Conservation (phyloP, 257 asterid genomes). For the Lycium barbarum region DNA sequence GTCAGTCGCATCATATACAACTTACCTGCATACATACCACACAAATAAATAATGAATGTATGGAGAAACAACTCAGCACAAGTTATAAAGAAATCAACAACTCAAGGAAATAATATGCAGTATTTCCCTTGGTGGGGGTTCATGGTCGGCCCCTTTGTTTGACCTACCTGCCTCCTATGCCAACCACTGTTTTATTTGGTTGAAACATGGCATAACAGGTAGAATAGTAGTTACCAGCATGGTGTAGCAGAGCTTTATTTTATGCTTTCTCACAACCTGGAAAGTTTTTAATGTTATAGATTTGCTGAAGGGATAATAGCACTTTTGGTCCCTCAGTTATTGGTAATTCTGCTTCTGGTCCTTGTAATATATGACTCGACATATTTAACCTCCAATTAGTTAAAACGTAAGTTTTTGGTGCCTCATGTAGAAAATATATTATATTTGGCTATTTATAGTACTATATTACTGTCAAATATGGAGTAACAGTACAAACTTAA, state of each 20-base stretch:
- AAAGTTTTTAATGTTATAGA: neutral
- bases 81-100: constrained; percentile 16
- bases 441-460: too few relatives aligned
- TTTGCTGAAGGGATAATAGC: too few relatives aligned
- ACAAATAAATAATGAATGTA: neutral
- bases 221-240: neutral
- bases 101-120: constrained; percentile 20
- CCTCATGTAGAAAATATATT: too few relatives aligned
- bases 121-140: neutral
- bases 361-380: too few relatives aligned
- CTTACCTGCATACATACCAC: neutral
- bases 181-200: neutral
- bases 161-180: constrained; percentile 15
- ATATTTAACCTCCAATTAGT: too few relatives aligned
- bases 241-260: neutral
- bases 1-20: constrained; percentile 15
- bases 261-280: constrained; percentile 2
- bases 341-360: too few relatives aligned
- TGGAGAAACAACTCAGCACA: constrained; percentile 17
- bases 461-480: too few relatives aligned
- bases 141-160: neutral
- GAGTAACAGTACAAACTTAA: too few relatives aligned
- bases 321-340: too few relatives aligned
- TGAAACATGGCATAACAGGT: constrained; percentile 13
- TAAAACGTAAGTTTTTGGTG: too few relatives aligned